Base-by-base conservation (phyloP, 306 rosid species). In the Quercus suber region DNA sequence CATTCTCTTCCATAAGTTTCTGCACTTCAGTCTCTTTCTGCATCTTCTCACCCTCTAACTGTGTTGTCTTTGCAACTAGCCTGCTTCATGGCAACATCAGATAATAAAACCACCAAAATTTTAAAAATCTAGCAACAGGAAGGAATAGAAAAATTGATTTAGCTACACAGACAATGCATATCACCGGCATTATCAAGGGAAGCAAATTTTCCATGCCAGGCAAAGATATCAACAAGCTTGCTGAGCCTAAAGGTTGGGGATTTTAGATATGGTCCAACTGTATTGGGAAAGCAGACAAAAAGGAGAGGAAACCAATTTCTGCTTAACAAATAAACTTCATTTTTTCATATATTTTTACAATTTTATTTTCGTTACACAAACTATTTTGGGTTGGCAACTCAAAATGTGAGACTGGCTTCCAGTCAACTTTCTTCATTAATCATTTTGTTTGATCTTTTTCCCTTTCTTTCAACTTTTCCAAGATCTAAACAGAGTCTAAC, bases 1-100 rank as follows among this genome's bases (percentile, higher is more conserved):
- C 92, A 82, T 96, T 96, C 82, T 93, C 99, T 80, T 93, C 89
- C 99, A 96, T 91, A 9, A 96, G 97, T 80, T 91, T 96, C 89
- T 93, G 99, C 78, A 93, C 99, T 89, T 93, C 98, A 10, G 84
- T 85, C 87, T 93, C 99, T 81, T 96, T 96, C 89, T 96, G 98
- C 94, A 79, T 84, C 83, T 96, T 93, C 85, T 96, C 99, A 84
- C 96, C 96, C 87, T 96, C 99, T 76, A 96, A 77, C 72, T 96
- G 98, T n/a, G 92, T 88, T 52, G 98, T 91, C 83, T 93, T 96
- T 23, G 90, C 96, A 20, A 90, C 96, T 73, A 96, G 88, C 87
- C 99, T 96, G 97, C 84, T 61, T 63, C 81, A 59, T 49, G 78
- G 69, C 58, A 82, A 76, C 73, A 33, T 23, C 79, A 80, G 71